Evolutionary conservation across 225 moss, liverwort and hornwort species (phyloP), one percentile per base, ranked within the genome.

Genomic region (Asterella californica): DNA sequence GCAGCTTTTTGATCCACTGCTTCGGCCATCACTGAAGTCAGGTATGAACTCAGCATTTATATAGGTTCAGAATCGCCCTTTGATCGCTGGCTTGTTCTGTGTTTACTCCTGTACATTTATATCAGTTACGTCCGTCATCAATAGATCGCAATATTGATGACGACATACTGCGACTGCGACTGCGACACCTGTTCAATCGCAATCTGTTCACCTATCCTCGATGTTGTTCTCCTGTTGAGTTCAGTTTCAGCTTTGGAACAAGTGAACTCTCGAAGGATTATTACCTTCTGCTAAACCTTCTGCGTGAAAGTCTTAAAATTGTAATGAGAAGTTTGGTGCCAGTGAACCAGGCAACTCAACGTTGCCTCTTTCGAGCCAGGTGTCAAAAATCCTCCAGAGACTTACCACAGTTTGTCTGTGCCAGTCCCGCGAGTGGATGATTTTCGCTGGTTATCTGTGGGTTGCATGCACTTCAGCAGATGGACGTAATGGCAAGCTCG

Each of bases 1-100:
- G 78, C 96, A 94, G 81, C 90, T 96, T 62, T 96, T 82, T 85
- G 93, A 96, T 82, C 96, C 96, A 84, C 85, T 54, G 74, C 88
- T 94, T 50, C 96, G 96, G 72, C 90, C 90, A 33, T 36, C 83
- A 42, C 77, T 96, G 82, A 96, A 96, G 84, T 88, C 94, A 83
- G 96, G 96, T 94, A 89, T 70, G 18, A 17, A 22, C 18, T 57
- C 60, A 29, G 18, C 21, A 9, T 55, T 75, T 15, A n/a, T n/a
- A n/a, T 2, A 24, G 19, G 32, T 48, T 33, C 37, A 6, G 18
- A 18, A 18, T 57, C 57, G 5, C 24, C 6, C 57, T 24, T 57
- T 57, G 57, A 11, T 57, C 24, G 57, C 57, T 57, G 57, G 17
- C 17, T 57, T 4, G 15, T 57, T 57, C 57, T 57, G 5, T 24